Base-by-base conservation (phyloP, 179 eudicot species). In the Silene vulgaris region DNA sequence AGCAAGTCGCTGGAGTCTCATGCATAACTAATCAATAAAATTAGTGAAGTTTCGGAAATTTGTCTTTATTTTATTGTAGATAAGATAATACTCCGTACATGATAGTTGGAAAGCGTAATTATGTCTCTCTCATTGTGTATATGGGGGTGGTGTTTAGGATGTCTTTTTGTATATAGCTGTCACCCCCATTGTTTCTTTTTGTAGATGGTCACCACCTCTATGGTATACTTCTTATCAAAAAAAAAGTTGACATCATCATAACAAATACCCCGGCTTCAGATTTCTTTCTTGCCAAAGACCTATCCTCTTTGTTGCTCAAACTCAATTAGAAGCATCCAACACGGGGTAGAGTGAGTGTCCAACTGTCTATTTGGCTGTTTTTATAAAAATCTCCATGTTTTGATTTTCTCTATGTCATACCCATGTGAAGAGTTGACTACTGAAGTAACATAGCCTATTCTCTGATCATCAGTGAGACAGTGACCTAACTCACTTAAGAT, bases 381-480 rank as follows among this genome's bases (percentile, higher is more conserved):
- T 52, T 52, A 0, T 14, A 12, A 13, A 16, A 16, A 52, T 13
- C 5, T 16, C 17, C 59, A 52, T 52, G 59, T 52, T 52, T 4
- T 52, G 59, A 52, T 11, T 52, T 52, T 52, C 19, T 13, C 14
- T 52, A 52, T 52, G 17, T 16, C 59, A 13, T 52, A 52, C 59
- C 59, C 59, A 40, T 40, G 48, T 40, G 11, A 40, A 40, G 48
- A 40, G 48, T 40, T 40, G 48, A 40, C 48, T 40, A 8, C 1
- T 40, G 48, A 1, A 40, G 48, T 40, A 40, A 40, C 12, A 40
- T 40, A 40, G 48, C 48, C 48, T 40, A 40, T 40, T 40, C 12
- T 40, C 48, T 40, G 26, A 70, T 5, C 61, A 70, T 23, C 50
- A 20, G 74, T 48, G 59, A 68, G 28, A 21, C 73, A 69, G 6